phyloP scores from a whole-genome alignment of 257 asterid species.

The Fraxinus quadrangulata region DNA sequence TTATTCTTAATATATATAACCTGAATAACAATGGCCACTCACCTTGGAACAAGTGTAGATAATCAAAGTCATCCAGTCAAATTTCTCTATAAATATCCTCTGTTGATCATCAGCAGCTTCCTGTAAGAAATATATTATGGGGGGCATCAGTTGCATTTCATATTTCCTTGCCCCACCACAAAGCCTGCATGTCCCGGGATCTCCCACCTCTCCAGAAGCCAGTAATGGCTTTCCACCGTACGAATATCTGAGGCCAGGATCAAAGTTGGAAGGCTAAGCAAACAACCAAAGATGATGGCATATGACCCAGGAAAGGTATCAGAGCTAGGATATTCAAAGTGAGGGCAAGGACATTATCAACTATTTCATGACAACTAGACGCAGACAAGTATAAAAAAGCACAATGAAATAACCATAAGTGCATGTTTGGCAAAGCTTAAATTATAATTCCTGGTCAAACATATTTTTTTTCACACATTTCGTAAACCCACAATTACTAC shows the following conservation, averaged over 20 bases:
- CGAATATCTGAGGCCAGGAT: constrained; percentile 53
- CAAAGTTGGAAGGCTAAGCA: background rate
- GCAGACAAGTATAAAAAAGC: background rate
- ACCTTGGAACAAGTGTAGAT: constrained; percentile 81
- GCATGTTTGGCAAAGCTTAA: too few species aligned
- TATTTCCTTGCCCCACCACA: constrained; percentile 74
- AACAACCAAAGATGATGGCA: background rate
- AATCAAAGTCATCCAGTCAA: constrained; percentile 75
- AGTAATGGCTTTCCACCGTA: constrained; percentile 75
- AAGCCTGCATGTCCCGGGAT: constrained; percentile 53
- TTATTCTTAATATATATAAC: background rate
- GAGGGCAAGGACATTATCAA: background rate
- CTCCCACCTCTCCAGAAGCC: constrained; percentile 49
- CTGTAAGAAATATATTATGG: constrained; percentile 73
- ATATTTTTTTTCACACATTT: too few species aligned
- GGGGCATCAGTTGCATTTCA: constrained; percentile 93
- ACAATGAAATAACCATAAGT: background rate
- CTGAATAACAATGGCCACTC: constrained; percentile 19
- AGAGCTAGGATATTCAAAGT: background rate
- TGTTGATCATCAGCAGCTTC: constrained; percentile 54
- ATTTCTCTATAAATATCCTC: constrained; percentile 46
- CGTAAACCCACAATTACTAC: too few species aligned
- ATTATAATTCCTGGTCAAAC: too few species aligned
- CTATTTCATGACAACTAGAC: background rate
- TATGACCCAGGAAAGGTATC: background rate